phyloP scores from a whole-genome alignment of 345 rosid genomes.

The Stellera chamaejasme region DNA sequence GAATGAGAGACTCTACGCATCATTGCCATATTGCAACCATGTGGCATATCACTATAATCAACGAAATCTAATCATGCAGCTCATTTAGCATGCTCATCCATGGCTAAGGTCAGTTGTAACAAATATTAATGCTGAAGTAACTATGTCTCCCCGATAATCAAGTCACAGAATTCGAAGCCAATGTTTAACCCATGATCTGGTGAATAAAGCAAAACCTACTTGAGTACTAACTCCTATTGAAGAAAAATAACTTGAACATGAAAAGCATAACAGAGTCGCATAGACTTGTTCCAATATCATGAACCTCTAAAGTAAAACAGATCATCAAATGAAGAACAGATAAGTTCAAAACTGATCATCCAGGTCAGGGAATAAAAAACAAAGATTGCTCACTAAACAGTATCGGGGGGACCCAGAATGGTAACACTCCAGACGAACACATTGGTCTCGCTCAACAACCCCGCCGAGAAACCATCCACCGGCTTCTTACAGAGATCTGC shows the following conservation, averaged over 20 bases:
- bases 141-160: background rate
- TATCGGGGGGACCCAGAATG: constrained; percentile 84
- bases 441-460: constrained; percentile 67
- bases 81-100: too few relatives aligned
- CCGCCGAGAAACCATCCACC: constrained; percentile 94
- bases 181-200: background rate
- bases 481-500: constrained; percentile 90
- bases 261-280: too few relatives aligned
- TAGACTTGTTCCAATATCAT: too few relatives aligned
- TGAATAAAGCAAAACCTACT: too few relatives aligned
- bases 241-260: too few relatives aligned
- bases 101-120: background rate
- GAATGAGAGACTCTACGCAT: constrained; percentile 3
- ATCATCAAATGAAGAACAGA: background rate
- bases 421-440: constrained; percentile 83
- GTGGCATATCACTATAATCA: background rate
- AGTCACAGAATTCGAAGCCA: background rate
- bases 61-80: background rate
- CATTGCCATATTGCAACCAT: background rate
- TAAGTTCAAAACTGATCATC: background rate
- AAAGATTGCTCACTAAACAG: constrained; percentile 50
- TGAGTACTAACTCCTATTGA: too few relatives aligned
- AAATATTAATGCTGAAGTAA: background rate
- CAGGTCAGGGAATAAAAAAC: background rate
- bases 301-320: background rate